Evolutionary conservation across 2,329 filamentous ascomycete species (phyloP).

Genomic region (Daldinia sp.): DNA sequence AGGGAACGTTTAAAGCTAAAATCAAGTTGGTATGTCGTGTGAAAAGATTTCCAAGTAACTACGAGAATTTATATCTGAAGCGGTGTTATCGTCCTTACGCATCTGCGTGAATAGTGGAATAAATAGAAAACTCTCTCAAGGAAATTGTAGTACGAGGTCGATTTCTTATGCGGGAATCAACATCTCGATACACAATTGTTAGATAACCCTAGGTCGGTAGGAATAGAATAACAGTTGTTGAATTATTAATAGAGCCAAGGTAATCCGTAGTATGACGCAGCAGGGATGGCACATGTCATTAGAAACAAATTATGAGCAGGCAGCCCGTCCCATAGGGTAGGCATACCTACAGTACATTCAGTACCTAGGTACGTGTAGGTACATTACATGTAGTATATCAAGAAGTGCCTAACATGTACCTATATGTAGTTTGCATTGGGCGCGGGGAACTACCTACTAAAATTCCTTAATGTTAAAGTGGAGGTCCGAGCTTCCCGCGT

Average conservation of each 20-base stretch:
- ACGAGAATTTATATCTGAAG: neutral
- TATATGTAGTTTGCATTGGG: neutral
- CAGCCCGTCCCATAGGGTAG: no score
- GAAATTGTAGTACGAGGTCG: neutral
- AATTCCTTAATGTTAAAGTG: constrained; percentile 30
- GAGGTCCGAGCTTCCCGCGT: constrained; percentile 37
- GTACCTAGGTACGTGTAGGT: neutral
- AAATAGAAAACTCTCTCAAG: neutral
- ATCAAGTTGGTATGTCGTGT: neutral
- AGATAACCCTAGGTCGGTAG: no score
- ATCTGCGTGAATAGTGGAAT: neutral
- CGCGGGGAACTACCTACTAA: no score
- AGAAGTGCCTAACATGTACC: neutral
- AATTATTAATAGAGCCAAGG: constrained; percentile 4
- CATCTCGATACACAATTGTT: neutral
- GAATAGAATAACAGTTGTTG: neutral
- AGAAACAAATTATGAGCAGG: neutral
- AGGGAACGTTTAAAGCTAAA: neutral
- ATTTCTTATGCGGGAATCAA: neutral
- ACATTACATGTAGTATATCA: neutral
- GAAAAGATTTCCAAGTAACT: neutral
- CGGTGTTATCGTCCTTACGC: neutral
- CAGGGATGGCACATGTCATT: constrained; percentile 3
- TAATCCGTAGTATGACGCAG: constrained; percentile 1
- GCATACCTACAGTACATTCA: neutral